Conservation (phyloP, 352 stramenopile species). For the Plasmopara halstedii region DNA sequence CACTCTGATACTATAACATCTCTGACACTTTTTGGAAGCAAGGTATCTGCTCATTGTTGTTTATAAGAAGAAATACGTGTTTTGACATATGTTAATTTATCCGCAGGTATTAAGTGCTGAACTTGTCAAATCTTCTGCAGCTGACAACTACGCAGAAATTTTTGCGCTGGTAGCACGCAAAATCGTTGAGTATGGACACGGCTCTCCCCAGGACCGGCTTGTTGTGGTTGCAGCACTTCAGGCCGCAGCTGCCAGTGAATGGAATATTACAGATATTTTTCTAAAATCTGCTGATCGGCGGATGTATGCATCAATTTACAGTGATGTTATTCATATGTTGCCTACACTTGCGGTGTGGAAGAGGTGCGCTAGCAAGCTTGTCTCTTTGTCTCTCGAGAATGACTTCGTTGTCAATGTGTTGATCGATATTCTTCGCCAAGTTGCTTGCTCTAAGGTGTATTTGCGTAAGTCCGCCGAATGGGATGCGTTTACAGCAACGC, state of each 20-base stretch:
- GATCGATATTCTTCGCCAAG: constrained; percentile 29
- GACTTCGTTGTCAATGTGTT: constrained; percentile 27
- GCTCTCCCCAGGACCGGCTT: constrained; percentile 14
- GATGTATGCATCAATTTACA: constrained; percentile 31
- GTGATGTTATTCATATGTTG: constrained; percentile 42
- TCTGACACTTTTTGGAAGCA: constrained; percentile 21
- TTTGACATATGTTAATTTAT: neutral
- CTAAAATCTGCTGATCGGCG: constrained; percentile 18
- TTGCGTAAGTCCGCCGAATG: constrained; percentile 25
- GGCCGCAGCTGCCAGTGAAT: constrained; percentile 36
- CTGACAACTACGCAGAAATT: constrained; percentile 14
- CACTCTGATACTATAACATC: constrained; percentile 11
- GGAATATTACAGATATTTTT: constrained; percentile 38
- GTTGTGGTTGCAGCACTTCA: constrained; percentile 29
- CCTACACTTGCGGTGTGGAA: constrained; percentile 34
- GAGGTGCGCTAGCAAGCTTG: constrained; percentile 15
- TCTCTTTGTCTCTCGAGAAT: constrained; percentile 29
- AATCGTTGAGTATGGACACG: constrained; percentile 12
- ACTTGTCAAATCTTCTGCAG: constrained; percentile 7
- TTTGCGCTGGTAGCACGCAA: constrained; percentile 21
- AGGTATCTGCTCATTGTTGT: constrained; percentile 16
- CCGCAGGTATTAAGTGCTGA: constrained; percentile 14
- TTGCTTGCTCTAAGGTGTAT: constrained; percentile 30
- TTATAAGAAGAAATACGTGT: neutral
- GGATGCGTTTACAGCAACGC: constrained; percentile 40